Evolutionary conservation across 495 filamentous ascomycete genomes (phyloP), one percentile per base, ranked within the genome.

Genomic region (Aspergillus sparsus): DNA sequence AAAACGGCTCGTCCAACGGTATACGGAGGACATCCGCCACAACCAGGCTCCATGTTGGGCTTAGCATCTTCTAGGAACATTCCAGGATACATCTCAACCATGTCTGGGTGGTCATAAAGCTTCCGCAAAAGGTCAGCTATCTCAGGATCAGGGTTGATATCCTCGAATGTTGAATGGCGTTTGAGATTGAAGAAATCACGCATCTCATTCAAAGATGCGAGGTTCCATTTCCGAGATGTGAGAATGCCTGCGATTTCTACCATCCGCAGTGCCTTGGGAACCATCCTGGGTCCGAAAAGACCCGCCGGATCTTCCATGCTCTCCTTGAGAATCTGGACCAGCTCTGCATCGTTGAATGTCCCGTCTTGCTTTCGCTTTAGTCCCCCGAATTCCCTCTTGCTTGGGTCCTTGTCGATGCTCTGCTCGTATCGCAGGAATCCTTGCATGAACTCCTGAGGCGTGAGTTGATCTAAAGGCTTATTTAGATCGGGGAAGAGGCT

Each of bases 241-340:
- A 88, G 75, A 55, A 93, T 92, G 32, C 89, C 89, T 0, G 91
- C 73, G 46, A 92, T 86, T 69, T 92, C 89, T 15, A 93, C 76
- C 1, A 83, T 78, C 33, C 82, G 80, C 80, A 93, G 76, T 27
- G 84, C 78, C n/a, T 73, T 70, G 0, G 89, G 89, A 0, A 90
- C 84, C 53, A 85, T 86, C 12, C 84, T 81, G 2, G 84, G 85
- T 5, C 89, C 89, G 60, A 82, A 83, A 13, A 34, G 11, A 39
- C 62, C 62, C 18, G 46, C 55, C n/a, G 34, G 35, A 58, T 77
- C 69, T 47, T 78, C 63, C 9, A 41, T 66, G 7, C 60, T 46
- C 13, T 57, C 51, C 42, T 58, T 49, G 15, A 66, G 33, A 27
- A 68, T 32, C 4, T 47, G 16, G 6, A 68, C 68, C 13, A 68